Evolutionary conservation across 176 grass and related monocot genomes (phyloP).

Genomic region (Musa schizocarpa): DNA sequence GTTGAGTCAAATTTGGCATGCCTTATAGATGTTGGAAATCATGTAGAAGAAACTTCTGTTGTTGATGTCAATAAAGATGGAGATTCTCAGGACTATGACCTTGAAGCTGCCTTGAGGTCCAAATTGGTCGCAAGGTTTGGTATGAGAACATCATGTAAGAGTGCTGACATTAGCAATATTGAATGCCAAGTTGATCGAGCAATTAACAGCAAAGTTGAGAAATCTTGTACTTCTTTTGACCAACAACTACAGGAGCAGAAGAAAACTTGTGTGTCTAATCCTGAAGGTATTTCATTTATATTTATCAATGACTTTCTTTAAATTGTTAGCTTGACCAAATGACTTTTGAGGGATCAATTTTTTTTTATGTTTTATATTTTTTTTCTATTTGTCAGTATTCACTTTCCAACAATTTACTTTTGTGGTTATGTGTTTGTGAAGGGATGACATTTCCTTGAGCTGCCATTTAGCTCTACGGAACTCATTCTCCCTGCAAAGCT

Average conservation of each 20-base stretch:
- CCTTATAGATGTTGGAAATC: conserved; percentile 29
- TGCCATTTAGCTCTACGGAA: no score
- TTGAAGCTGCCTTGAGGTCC: conserved; percentile 91
- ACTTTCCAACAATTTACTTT: not conserved
- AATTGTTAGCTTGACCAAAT: not conserved
- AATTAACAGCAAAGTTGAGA: conserved; percentile 21
- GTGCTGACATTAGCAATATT: conserved; percentile 28
- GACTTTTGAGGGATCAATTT: not conserved
- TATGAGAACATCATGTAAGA: conserved; percentile 41
- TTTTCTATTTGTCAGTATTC: not conserved
- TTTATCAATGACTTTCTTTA: conserved; percentile 8
- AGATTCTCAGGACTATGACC: conserved; percentile 53
- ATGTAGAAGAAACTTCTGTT: conserved; percentile 34
- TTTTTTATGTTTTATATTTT: not conserved
- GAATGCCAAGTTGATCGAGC: conserved; percentile 33
- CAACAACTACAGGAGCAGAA: conserved; percentile 30
- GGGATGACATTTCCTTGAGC: no score
- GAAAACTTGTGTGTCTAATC: conserved; percentile 20
- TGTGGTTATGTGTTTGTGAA: no score
- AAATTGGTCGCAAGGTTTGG: conserved; percentile 62
- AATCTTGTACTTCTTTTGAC: conserved; percentile 25
- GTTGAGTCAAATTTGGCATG: conserved; percentile 30
- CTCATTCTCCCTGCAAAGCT: no score
- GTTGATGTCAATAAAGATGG: conserved; percentile 34
- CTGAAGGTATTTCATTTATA: conserved; percentile 36